Conservation (phyloP, 306 rosid genomes). For the Medicago arabica region DNA sequence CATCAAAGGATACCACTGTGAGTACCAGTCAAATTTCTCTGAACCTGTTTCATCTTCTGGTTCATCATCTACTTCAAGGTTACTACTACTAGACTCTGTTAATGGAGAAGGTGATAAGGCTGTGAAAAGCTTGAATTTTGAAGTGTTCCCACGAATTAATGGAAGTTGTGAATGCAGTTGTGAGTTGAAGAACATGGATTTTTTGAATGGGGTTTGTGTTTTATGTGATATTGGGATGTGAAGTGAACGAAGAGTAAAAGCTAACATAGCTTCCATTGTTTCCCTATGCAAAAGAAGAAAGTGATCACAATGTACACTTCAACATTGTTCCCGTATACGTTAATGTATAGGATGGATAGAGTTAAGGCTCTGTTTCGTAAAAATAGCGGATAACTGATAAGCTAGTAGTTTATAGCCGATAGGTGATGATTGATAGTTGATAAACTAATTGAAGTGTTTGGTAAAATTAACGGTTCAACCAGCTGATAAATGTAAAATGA, state of each 20-base stretch:
- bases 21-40: slow-evolving; percentile 79
- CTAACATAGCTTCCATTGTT: slow-evolving; percentile 55
- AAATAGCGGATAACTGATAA: no score
- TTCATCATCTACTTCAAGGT: slow-evolving; percentile 46
- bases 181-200: slow-evolving; percentile 42
- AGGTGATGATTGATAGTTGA: no score
- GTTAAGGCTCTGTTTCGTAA: no score
- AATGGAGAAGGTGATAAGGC: slow-evolving; percentile 57
- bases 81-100: slow-evolving; percentile 44
- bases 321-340: no score
- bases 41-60: slow-evolving; percentile 37
- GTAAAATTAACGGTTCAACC: no score
- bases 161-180: slow-evolving; percentile 44
- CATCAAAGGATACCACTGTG: slow-evolving; percentile 92
- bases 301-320: background rate
- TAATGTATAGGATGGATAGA: no score
- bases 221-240: slow-evolving; percentile 40
- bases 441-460: no score
- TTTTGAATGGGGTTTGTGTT: slow-evolving; percentile 39
- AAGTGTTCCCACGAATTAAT: slow-evolving; percentile 20
- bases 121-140: slow-evolving; percentile 58
- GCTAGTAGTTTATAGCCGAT: no score
- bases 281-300: background rate
- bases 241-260: slow-evolving; percentile 49
- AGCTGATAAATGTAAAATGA: no score